Base-by-base conservation (phyloP, 306 rosid species). In the Cucurbita maxima region DNA sequence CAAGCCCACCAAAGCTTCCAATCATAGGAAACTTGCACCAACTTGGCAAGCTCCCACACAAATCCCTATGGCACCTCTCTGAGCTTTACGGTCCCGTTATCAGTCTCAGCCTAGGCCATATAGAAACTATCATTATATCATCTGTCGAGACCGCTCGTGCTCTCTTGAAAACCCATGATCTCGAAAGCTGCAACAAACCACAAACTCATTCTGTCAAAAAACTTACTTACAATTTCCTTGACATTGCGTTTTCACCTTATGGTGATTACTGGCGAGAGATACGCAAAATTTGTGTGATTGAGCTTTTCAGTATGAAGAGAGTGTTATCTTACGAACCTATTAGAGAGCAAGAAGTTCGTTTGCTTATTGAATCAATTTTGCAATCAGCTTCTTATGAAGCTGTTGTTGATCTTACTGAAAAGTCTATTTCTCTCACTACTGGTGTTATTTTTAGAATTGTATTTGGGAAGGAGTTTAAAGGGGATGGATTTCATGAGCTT, bases 261-360 rank as follows among this genome's bases (percentile, higher is more conserved):
- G 37, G 82, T 1, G 86, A 86, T 3, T 79, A 80, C 43, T 89
- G 83, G 86, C 78, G 85, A 69, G 85, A 87, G 45, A 75, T 84
- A 40, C 70, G 77, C 12, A 85, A 87, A 19, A 55, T 87, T 0
- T 85, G 86, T 8, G 70, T 61, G 10, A 43, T 76, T 12, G 80
- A 89, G 68, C 64, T 89, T 4, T 83, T 89, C 13, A 82, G 75
- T 30, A 7, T 71, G 3, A 77, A 76, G 6, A 71, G 84, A 9
- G 75, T 81, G 3, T 51, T 59, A 30, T 74, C 81, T 4, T 77
- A 68, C 7, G 25, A 15, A 25, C 71, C 37, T 10, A 45, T 81
- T 13, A 34, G 70, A 54, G 84, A 77, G 11, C 74, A 81, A 22
- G 75, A 81, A 61, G 15, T 74, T 6, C 7, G 1, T 16, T 58